Evolutionary conservation across 495 filamentous ascomycete species (phyloP).

Genomic region (Aspergillus nidulans): DNA sequence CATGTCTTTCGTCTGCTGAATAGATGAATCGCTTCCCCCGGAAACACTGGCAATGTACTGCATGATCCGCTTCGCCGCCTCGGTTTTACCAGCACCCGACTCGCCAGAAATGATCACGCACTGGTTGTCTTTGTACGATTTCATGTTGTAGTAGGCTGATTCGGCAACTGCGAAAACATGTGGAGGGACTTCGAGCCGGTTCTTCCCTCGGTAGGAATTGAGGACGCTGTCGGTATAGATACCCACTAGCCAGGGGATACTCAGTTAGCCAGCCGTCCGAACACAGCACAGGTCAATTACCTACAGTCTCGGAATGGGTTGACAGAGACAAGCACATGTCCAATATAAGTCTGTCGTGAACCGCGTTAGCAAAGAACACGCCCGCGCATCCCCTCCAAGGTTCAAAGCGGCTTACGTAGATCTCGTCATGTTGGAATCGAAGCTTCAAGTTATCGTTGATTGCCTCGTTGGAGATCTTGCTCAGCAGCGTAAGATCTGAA

Average conservation of each 20-base stretch:
- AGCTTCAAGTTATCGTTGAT: conserved; percentile 99
- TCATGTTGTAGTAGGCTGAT: conserved; percentile 98
- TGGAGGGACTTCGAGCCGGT: conserved; percentile 89
- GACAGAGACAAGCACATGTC: conserved; percentile 98
- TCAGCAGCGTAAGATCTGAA: conserved; percentile 93
- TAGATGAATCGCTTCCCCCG: conserved; percentile 81
- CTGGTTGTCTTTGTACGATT: conserved; percentile 97
- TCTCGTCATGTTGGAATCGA: conserved; percentile 91
- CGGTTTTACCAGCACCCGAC: conserved; percentile 98
- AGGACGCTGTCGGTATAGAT: conserved; percentile 96
- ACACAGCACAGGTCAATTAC: conserved; percentile 25
- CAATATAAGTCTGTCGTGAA: conserved; percentile 81
- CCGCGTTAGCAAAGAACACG: conserved; percentile 22
- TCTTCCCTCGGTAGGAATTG: conserved; percentile 90
- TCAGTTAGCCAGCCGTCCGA: conserved; percentile 13
- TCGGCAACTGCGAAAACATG: conserved; percentile 99
- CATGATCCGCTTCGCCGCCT: conserved; percentile 98
- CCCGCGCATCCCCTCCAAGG: conserved; percentile 13
- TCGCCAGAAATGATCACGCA: conserved; percentile 99
- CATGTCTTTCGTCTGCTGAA: conserved; percentile 98
- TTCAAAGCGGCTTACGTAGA: conserved; percentile 64
- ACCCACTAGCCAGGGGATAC: conserved; percentile 56
- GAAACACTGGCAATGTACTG: conserved; percentile 99
- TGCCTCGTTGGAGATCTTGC: conserved; percentile 96
- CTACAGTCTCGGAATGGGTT: conserved; percentile 93